These are phyloP conservation scores for Podospora sp. DNA, from an alignment of 495 filamentous ascomycete species.

Conservation along the genomic window DNA sequence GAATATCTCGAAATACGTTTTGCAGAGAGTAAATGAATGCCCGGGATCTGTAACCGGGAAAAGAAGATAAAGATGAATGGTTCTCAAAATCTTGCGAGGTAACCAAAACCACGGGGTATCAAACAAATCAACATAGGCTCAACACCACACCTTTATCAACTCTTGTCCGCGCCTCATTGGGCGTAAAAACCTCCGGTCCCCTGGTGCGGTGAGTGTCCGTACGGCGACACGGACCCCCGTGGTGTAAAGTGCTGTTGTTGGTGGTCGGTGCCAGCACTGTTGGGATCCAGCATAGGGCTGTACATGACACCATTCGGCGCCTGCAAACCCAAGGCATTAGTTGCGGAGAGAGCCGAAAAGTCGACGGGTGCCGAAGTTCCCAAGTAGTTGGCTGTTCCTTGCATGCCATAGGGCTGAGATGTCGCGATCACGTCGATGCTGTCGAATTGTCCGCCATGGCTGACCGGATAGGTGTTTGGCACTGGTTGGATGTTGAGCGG, in stretches of 20 bases:
- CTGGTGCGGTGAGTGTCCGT: slow-evolving; percentile 45
- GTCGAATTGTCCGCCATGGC: slow-evolving; percentile 15
- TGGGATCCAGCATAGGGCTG: slow-evolving; percentile 33
- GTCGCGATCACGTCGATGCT: slow-evolving; percentile 19
- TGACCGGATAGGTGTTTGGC: slow-evolving; percentile 14
- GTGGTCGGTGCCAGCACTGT: slow-evolving; percentile 35
- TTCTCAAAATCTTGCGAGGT: not conserved
- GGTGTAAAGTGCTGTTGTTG: slow-evolving; percentile 36
- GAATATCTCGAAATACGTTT: not conserved
- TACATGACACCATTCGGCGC: slow-evolving; percentile 25
- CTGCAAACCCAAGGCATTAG: slow-evolving; percentile 44
- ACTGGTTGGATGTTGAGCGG: slow-evolving; percentile 23
- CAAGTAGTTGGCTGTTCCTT: slow-evolving; percentile 24
- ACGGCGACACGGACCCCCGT: slow-evolving; percentile 48
- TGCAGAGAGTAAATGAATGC: not conserved
- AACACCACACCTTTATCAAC: not conserved
- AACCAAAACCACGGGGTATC: slow-evolving; percentile 4
- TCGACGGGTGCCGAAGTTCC: slow-evolving; percentile 35
- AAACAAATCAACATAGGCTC: not conserved
- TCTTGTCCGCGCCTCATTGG: slow-evolving; percentile 6
- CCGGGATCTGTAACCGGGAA: not conserved
- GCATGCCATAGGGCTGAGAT: not conserved
- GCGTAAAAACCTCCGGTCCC: slow-evolving; percentile 42
- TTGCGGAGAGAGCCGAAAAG: slow-evolving; percentile 40
- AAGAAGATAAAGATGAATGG: not conserved